Conservation (phyloP, 208 protist species). For the Herpetomonas muscarum region DNA sequence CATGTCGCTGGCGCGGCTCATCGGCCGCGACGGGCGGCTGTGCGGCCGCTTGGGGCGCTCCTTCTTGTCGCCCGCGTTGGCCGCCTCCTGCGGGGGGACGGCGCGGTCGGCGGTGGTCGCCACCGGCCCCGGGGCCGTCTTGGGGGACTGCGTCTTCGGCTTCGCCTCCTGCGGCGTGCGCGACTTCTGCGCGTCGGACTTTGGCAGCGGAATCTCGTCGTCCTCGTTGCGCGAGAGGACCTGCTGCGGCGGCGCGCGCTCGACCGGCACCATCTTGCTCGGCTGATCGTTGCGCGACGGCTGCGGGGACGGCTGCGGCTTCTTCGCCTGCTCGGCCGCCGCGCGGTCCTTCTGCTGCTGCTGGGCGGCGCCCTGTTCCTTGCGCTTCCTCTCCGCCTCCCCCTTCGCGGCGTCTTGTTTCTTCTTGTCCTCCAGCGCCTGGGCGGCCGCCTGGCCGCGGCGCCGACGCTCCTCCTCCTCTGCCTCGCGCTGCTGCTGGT, state of each 20-base stretch:
- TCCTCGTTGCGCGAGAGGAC: conserved; percentile 1
- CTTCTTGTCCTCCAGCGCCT: not conserved
- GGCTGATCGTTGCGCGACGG: not conserved
- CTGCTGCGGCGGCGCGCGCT: conserved; percentile 17
- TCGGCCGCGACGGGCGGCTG: conserved; percentile 29
- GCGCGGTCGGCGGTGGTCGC: not conserved
- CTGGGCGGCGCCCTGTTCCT: not conserved
- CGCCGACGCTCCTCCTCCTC: conserved; percentile 1
- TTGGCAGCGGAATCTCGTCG: conserved; percentile 12
- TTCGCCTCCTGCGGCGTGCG: conserved; percentile 10
- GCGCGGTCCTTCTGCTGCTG: not conserved
- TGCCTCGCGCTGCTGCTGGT: not conserved
- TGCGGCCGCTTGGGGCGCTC: conserved; percentile 10
- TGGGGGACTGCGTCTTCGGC: conserved; percentile 5
- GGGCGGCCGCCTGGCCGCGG: not conserved
- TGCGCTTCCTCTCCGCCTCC: not conserved
- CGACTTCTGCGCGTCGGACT: conserved; percentile 2
- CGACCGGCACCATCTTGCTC: conserved; percentile 4
- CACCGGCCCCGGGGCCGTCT: not conserved
- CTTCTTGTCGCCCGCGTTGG: no score
- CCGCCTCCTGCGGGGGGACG: not conserved
- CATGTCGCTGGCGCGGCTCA: conserved; percentile 47
- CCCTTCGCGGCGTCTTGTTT: not conserved
- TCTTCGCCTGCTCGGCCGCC: conserved; percentile 4
- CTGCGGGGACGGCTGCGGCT: not conserved